A percentile compares a stretch with the other conserved stretches of the same genome.
These are phyloP conservation scores for Domatiomyces globalis DNA, from an alignment of 2,329 filamentous ascomycete genomes.

Conservation along the genomic window DNA sequence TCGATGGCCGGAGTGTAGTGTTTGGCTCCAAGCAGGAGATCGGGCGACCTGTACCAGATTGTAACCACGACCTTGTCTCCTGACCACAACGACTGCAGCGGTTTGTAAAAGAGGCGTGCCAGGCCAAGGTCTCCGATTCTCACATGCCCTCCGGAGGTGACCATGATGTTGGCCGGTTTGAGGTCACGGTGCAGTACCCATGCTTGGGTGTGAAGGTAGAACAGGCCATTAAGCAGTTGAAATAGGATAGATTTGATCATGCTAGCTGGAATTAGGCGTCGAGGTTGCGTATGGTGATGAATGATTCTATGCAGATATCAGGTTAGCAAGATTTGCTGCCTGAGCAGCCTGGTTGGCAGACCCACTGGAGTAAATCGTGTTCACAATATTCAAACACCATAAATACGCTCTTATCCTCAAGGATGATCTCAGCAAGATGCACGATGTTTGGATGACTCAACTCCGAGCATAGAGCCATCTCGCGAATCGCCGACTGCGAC, in stretches of 20 bases:
- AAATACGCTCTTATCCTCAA: constrained; percentile 98
- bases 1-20: constrained; percentile 97
- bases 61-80: constrained; percentile 98
- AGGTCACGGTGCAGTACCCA: constrained; percentile 96
- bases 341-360: background rate
- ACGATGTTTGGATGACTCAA: constrained; percentile 81
- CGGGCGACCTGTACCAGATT: constrained; percentile 96
- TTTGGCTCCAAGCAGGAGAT: constrained; percentile 78
- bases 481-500: constrained; percentile 88
- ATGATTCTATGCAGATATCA: constrained; percentile 56
- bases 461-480: constrained; percentile 95
- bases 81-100: constrained; percentile 75
- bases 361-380: constrained; percentile 70
- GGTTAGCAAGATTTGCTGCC: background rate
- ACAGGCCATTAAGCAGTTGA: constrained; percentile 83
- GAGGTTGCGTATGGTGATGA: constrained; percentile 79
- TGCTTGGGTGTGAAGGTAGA: constrained; percentile 76
- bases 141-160: constrained; percentile 76
- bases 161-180: constrained; percentile 98
- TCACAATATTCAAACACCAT: constrained; percentile 99
- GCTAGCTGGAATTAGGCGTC: constrained; percentile 72
- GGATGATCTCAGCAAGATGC: constrained; percentile 80
- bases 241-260: constrained; percentile 92
- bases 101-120: constrained; percentile 85
- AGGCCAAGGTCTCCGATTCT: constrained; percentile 91